Percentiles rank a stretch among this genome's conserved stretches.
Conservation (phyloP, 495 filamentous ascomycete genomes). For the Penicillium samsonianum region DNA sequence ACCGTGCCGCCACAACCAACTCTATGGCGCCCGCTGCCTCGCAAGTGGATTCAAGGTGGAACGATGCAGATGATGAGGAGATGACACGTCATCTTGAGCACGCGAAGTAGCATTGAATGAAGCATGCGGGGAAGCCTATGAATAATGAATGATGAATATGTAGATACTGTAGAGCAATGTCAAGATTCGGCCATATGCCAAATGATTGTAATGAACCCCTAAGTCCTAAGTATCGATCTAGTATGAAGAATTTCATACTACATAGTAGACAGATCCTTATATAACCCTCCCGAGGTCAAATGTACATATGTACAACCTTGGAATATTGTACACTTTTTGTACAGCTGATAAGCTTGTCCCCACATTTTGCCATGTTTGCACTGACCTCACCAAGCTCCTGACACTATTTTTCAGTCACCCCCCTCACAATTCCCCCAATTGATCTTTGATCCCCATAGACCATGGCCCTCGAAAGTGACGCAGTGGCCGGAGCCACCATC, state of each 20-base stretch:
- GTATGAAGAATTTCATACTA: background rate
- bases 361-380: constrained; percentile 35
- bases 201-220: background rate
- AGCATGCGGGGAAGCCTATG: constrained; percentile 6
- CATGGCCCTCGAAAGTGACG: constrained; percentile 43
- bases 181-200: background rate
- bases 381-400: constrained; percentile 11
- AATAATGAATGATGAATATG: constrained; percentile 22
- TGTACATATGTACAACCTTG: too few species aligned
- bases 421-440: background rate
- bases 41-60: constrained; percentile 18
- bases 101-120: constrained; percentile 8
- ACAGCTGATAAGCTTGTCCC: constrained; percentile 14
- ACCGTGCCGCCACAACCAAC: constrained; percentile 4
- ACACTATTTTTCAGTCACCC: background rate
- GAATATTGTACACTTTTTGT: background rate
- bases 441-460: constrained; percentile 4
- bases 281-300: background rate
- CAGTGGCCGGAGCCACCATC: constrained; percentile 58
- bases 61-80: constrained; percentile 18
- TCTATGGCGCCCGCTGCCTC: constrained; percentile 1
- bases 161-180: constrained; percentile 14
- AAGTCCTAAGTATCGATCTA: background rate
- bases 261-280: background rate
- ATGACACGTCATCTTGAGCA: constrained; percentile 22